phyloP scores from a whole-genome alignment of 805 yeast genomes.

The Pichia nanzhaoensis region DNA sequence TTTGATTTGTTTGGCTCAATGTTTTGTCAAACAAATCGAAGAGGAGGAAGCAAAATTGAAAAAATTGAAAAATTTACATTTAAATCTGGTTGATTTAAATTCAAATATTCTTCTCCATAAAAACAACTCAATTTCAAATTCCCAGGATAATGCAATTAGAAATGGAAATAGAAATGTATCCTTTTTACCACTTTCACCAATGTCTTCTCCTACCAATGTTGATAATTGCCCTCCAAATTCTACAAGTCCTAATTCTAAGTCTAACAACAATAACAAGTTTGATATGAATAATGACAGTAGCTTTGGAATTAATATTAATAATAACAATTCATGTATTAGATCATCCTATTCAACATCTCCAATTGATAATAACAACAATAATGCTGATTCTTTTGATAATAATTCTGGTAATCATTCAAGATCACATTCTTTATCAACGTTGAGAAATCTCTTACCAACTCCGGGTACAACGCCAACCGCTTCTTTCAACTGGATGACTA shows the following conservation, averaged over 20 bases:
- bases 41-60: slow-evolving; percentile 13
- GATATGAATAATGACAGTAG: slow-evolving; percentile 8
- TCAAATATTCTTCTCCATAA: slow-evolving; percentile 6
- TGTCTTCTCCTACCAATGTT: slow-evolving; percentile 28
- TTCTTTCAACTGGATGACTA: slow-evolving; percentile 9
- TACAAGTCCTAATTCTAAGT: no score
- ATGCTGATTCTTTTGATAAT: background rate
- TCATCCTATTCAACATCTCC: background rate
- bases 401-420: slow-evolving; percentile 15
- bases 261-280: slow-evolving; percentile 10
- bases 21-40: slow-evolving; percentile 22
- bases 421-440: slow-evolving; percentile 21
- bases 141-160: no score
- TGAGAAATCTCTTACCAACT: slow-evolving; percentile 21
- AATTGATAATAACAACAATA: slow-evolving; percentile 2
- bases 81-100: slow-evolving; percentile 2
- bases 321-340: background rate
- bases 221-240: slow-evolving; percentile 7
- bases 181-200: slow-evolving; percentile 22
- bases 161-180: slow-evolving; percentile 5
- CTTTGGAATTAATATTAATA: slow-evolving; percentile 1
- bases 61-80: slow-evolving; percentile 5
- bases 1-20: slow-evolving; percentile 23
- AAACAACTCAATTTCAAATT: slow-evolving; percentile 3
- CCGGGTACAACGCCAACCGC: slow-evolving; percentile 29